Conservation (phyloP, 805 yeast genomes). For the Candida ficus region DNA sequence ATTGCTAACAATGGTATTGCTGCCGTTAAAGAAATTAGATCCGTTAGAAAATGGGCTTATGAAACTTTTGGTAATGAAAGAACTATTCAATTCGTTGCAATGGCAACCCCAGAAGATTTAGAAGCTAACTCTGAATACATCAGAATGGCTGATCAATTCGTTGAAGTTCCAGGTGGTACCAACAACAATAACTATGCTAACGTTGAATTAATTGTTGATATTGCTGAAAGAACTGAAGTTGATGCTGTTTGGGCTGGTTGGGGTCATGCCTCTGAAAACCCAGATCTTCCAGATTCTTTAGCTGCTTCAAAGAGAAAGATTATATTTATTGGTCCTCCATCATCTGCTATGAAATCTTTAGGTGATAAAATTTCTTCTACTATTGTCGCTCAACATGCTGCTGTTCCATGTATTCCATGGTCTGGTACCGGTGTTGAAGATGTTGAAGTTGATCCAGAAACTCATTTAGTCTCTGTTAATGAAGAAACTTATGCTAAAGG, state of each 20-base stretch:
- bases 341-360: conserved; percentile 97
- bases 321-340: conserved; percentile 98
- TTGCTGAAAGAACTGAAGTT: conserved; percentile 93
- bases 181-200: conserved; percentile 98
- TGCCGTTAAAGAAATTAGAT: conserved; percentile 96
- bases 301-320: conserved; percentile 91
- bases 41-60: conserved; percentile 98
- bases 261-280: conserved; percentile 99
- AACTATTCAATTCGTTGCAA: conserved; percentile 89
- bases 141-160: conserved; percentile 98
- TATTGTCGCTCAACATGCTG: conserved; percentile 97
- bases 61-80: conserved; percentile 97
- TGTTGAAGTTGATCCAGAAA: conserved; percentile 60
- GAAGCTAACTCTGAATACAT: conserved; percentile 96
- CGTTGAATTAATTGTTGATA: conserved; percentile 93
- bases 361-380: conserved; percentile 98
- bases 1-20: conserved; percentile 99
- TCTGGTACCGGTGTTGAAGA: conserved; percentile 95
- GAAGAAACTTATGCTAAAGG: conserved; percentile 84
- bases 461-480: conserved; percentile 83
- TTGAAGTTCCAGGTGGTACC: conserved; percentile 99
- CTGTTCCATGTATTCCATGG: conserved; percentile 99
- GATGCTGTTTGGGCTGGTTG: conserved; percentile 99
- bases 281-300: conserved; percentile 84
- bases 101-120: conserved; percentile 99